A percentile compares a stretch with the other conserved stretches of the same genome.
Conservation (phyloP, 1,139 yeast species). For the Debaryomycetaceae sp. region DNA sequence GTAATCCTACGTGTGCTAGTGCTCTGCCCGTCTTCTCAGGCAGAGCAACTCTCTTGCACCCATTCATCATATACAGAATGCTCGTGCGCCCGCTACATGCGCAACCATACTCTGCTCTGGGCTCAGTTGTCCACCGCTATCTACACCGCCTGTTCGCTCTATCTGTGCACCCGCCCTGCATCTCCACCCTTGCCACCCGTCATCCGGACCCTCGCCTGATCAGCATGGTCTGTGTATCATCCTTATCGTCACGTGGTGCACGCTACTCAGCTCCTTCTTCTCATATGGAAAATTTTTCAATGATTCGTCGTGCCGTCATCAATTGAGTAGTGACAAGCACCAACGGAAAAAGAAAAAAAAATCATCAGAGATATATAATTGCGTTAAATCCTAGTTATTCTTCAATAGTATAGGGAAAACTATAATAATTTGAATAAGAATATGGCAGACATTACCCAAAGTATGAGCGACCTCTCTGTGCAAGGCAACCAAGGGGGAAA, state of each 20-base stretch:
- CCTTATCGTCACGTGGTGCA: neutral
- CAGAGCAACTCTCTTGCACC: too few relatives aligned
- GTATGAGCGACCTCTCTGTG: conserved; percentile 44
- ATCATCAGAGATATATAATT: neutral
- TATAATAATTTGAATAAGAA: conserved; percentile 6
- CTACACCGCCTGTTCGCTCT: too few relatives aligned
- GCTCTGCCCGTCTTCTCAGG: too few relatives aligned
- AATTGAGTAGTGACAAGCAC: neutral
- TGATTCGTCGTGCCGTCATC: conserved; percentile 1
- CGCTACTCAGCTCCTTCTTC: neutral
- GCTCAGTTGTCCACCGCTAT: too few relatives aligned
- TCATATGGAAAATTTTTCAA: conserved; percentile 2
- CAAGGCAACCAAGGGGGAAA: conserved; percentile 13
- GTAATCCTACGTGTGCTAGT: too few relatives aligned
- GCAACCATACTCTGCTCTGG: too few relatives aligned
- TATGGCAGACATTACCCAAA: conserved; percentile 43
- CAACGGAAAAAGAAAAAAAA: conserved; percentile 5
- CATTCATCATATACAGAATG: too few relatives aligned
- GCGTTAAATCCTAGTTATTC: neutral
- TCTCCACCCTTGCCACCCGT: too few relatives aligned
- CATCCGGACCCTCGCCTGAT: too few relatives aligned
- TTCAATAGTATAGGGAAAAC: neutral
- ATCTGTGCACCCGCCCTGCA: too few relatives aligned
- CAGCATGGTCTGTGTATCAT: neutral
- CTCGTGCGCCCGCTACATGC: too few relatives aligned